A percentile compares a stretch with the other conserved stretches of the same genome.
These are phyloP conservation scores for Populus simonii DNA, from an alignment of 345 rosid species.

Conservation along the genomic window DNA sequence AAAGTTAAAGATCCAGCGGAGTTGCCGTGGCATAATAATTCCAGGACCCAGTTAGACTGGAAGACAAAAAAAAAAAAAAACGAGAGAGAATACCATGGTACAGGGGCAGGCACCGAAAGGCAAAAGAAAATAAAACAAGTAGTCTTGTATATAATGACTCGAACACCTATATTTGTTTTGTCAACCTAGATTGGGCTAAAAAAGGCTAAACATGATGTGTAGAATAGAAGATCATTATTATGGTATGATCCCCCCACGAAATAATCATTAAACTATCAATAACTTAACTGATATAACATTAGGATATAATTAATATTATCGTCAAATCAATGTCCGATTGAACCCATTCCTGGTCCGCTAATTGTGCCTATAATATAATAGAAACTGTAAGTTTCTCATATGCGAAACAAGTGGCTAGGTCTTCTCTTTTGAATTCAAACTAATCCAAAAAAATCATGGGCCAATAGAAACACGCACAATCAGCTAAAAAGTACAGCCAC, in stretches of 20 bases:
- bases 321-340: background rate
- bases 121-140: background rate
- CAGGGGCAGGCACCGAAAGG: background rate
- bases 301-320: background rate
- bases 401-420: slow-evolving; percentile 10
- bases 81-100: background rate
- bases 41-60: background rate
- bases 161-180: background rate
- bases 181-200: background rate
- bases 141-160: background rate
- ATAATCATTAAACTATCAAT: background rate
- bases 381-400: background rate
- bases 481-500: slow-evolving; percentile 11
- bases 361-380: background rate
- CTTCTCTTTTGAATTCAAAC: background rate
- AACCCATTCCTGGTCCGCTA: too few relatives aligned
- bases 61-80: background rate
- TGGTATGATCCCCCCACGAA: background rate
- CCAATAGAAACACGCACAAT: background rate
- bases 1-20: background rate
- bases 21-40: background rate
- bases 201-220: too few relatives aligned
- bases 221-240: background rate
- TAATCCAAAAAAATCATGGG: background rate
- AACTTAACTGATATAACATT: background rate